Percentiles rank a stretch among this genome's conserved stretches.
phyloP scores from a whole-genome alignment of 2,329 filamentous ascomycete species.

The Didymella sp. region DNA sequence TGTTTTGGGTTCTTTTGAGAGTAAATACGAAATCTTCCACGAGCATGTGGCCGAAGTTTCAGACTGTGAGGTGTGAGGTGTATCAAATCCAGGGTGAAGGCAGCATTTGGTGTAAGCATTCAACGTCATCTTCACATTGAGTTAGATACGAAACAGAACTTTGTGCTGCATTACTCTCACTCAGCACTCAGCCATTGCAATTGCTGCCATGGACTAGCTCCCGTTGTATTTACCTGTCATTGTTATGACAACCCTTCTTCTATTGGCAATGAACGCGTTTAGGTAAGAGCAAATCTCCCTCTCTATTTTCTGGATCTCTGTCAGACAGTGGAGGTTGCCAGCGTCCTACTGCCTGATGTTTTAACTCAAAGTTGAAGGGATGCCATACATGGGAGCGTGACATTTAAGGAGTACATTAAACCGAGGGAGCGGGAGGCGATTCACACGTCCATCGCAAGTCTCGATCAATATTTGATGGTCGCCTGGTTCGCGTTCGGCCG shows the following conservation, averaged over 20 bases:
- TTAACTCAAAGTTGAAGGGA: not conserved
- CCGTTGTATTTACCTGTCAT: not conserved
- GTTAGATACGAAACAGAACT: not conserved
- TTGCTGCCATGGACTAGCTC: no score
- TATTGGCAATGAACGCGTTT: not conserved
- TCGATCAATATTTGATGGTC: not conserved
- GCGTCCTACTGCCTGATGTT: not conserved
- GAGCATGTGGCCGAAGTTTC: not conserved
- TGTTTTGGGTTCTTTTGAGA: conserved; percentile 27
- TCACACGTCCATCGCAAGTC: not conserved
- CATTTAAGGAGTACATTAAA: not conserved
- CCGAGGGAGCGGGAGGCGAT: not conserved
- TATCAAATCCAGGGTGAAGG: not conserved
- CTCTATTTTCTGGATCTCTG: no score
- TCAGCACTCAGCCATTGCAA: not conserved
- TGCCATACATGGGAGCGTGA: not conserved
- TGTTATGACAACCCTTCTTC: not conserved
- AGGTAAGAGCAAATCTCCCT: not conserved
- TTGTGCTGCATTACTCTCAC: not conserved
- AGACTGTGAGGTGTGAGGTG: not conserved
- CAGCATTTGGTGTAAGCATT: not conserved
- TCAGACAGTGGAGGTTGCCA: not conserved
- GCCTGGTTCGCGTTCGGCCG: conserved; percentile 1
- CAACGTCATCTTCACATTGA: not conserved
- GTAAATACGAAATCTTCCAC: conserved; percentile 29